These are phyloP conservation scores for Sparassis latifolia DNA, from an alignment of 1,284 basidiomycete genomes.

Conservation along the genomic window DNA sequence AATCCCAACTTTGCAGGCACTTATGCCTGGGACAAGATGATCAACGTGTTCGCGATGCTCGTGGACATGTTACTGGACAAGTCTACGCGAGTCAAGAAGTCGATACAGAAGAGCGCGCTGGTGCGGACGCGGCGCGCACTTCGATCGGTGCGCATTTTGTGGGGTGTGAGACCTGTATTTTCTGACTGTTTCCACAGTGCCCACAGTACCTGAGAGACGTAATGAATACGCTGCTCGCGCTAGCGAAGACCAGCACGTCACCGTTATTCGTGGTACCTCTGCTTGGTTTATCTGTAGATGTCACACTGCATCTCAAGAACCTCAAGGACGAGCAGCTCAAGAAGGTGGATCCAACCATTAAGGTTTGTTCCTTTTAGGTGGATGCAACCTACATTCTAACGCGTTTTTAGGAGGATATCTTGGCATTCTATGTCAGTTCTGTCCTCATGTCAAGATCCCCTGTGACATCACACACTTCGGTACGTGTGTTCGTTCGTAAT, in stretches of 20 bases:
- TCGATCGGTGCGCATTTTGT: slow-evolving; percentile 39
- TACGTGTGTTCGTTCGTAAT: slow-evolving; percentile 25
- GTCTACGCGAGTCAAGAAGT: slow-evolving; percentile 45
- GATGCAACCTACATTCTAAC: background rate
- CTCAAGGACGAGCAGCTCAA: slow-evolving; percentile 36
- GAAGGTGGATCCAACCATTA: slow-evolving; percentile 35
- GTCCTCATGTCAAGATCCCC: slow-evolving; percentile 54
- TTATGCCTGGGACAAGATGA: slow-evolving; percentile 42
- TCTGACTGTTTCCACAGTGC: slow-evolving; percentile 27
- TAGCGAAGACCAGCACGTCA: slow-evolving; percentile 41
- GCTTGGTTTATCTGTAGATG: slow-evolving; percentile 55
- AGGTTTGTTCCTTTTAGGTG: slow-evolving; percentile 26
- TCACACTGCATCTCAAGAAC: slow-evolving; percentile 53
- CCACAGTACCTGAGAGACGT: slow-evolving; percentile 40
- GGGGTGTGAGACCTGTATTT: slow-evolving; percentile 1
- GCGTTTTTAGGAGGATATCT: slow-evolving; percentile 39
- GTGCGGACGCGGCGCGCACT: slow-evolving; percentile 58
- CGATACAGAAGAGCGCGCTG: slow-evolving; percentile 55
- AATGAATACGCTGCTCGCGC: slow-evolving; percentile 42
- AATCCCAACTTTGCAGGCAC: slow-evolving; percentile 40
- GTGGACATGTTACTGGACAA: slow-evolving; percentile 52
- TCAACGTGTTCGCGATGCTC: slow-evolving; percentile 48
- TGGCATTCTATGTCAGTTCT: slow-evolving; percentile 43
- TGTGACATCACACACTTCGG: slow-evolving; percentile 43
- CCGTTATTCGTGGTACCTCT: slow-evolving; percentile 46